These are phyloP conservation scores for Candida nitratophila DNA, from an alignment of 805 yeast species.

Conservation along the genomic window DNA sequence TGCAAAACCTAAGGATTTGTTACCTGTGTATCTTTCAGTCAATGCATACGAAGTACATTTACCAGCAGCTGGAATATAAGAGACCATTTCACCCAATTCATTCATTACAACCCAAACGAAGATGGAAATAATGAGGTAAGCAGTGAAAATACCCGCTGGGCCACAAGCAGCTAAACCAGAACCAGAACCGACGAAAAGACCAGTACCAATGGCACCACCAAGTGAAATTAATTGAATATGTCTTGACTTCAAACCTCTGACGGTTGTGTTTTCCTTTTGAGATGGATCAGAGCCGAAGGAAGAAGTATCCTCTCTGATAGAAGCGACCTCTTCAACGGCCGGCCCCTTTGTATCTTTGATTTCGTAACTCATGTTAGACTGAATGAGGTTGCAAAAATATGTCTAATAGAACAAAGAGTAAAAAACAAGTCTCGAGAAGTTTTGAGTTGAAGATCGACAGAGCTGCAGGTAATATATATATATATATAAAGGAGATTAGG, in stretches of 20 bases:
- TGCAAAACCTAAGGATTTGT: slow-evolving; percentile 54
- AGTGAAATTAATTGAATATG: slow-evolving; percentile 61
- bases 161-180: slow-evolving; percentile 28
- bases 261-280: slow-evolving; percentile 11
- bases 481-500: too few relatives aligned
- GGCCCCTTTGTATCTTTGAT: background rate
- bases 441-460: too few relatives aligned
- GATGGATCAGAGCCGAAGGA: background rate
- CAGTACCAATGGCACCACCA: slow-evolving; percentile 72
- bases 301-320: background rate
- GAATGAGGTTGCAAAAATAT: background rate
- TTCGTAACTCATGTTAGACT: background rate
- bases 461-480: too few relatives aligned
- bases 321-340: background rate
- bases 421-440: too few relatives aligned
- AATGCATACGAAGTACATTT: slow-evolving; percentile 56
- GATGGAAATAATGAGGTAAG: slow-evolving; percentile 56
- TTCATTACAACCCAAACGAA: slow-evolving; percentile 37
- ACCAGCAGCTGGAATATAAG: slow-evolving; percentile 54
- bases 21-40: slow-evolving; percentile 26
- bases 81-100: slow-evolving; percentile 61
- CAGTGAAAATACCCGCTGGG: slow-evolving; percentile 42
- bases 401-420: too few relatives aligned
- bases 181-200: slow-evolving; percentile 44
- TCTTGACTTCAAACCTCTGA: slow-evolving; percentile 38